A percentile compares a stretch with the other conserved stretches of the same genome.
Conservation (phyloP, 2,329 filamentous ascomycete species). For the Ceratocystis lukuohia region DNA sequence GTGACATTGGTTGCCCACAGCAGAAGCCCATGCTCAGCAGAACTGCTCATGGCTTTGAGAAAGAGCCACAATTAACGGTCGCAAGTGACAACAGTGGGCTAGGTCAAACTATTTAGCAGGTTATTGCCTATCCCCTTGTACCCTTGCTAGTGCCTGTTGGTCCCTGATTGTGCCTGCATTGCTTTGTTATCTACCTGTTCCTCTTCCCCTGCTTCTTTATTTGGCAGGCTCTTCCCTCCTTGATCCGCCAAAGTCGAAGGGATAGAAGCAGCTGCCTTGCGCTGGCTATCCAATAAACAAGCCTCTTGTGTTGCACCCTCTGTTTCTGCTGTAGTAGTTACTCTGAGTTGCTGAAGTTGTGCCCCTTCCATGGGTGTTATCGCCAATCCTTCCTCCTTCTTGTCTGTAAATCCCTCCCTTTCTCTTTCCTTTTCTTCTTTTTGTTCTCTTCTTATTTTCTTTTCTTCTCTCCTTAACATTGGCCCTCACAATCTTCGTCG, state of each 20-base stretch:
- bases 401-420: conserved; percentile 17
- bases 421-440: conserved; percentile 23
- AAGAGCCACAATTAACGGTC: neutral
- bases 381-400: conserved; percentile 18
- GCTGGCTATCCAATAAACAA: neutral
- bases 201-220: neutral
- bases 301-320: neutral
- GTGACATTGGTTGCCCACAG: neutral
- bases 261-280: neutral
- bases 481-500: neutral
- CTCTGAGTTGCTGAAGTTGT: neutral
- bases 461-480: conserved; percentile 16
- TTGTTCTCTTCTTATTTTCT: conserved; percentile 16
- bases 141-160: neutral
- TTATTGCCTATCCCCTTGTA: neutral
- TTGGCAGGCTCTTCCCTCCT: neutral
- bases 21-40: neutral
- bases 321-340: neutral
- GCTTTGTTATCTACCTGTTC: neutral
- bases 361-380: conserved; percentile 12
- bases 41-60: too few species aligned
- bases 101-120: neutral
- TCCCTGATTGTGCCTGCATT: neutral
- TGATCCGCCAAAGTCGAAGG: neutral
- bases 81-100: neutral